Base-by-base conservation (phyloP, 805 yeast genomes). In the Yamadazyma takamatsuzukensis region DNA sequence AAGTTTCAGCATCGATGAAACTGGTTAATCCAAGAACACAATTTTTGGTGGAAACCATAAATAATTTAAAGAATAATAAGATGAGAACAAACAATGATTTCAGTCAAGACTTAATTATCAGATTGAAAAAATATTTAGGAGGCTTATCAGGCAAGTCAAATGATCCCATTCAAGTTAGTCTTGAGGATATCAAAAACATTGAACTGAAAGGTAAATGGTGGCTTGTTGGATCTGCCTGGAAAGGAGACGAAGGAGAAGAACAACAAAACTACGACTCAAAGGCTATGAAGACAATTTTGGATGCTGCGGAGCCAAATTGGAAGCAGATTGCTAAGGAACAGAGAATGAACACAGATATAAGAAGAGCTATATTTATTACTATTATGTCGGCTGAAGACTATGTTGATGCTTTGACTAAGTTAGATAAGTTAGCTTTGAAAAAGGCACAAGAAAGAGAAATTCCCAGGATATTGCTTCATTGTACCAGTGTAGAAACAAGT, bases 171-270 rank as follows among this genome's bases (percentile, higher is more conserved):
- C 87, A 84, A 44, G 97, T 93, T 0, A 64, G 85, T 3, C 63
- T 90, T 14, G 80, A 77, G 28, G 99, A 93, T 61, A 87, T 93
- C 36, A 77, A 74, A 30, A 77, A 75, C 40, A 71, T 86, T 15
- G 84, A 81, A 10, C 75, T 81, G 1, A 77, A 78, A 43, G 99
- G 99, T 36, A 93, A 90, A 59, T 93, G 99, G 99, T 93, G 99
- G 99, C 68, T 93, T 19, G 90, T 93, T 18, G 99, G 99, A 30
- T 85, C 97, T 1, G 96, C 98, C 0, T 93, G 97, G 96, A 85
- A 78, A 49, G 96, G 96, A 3, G 61, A 66, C 34, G 68, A 59
- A 27, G 41, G 32, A 10, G 37, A 33, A 14, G 36, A 21, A 16
- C 42, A 38, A 3, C 47, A 37, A 5, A 43, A 41, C 19, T 54